Evolutionary conservation across 371 early-diverging fungal species (phyloP).

Genomic region (Amoeboaphelidium protococcarum): DNA sequence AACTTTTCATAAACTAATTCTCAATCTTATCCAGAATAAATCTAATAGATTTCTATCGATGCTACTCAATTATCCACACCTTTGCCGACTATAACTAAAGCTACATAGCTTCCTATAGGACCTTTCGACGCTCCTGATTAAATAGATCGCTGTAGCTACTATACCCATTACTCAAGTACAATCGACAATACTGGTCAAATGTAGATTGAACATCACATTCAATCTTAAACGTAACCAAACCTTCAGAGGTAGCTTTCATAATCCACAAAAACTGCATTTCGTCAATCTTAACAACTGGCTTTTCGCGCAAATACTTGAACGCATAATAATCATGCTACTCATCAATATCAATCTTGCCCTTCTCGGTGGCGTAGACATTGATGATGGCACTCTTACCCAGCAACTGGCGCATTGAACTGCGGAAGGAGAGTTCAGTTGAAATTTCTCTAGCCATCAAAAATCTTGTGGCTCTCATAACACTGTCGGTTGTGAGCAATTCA

Average conservation of each 20-base stretch:
- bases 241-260: slow-evolving; percentile 40
- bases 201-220: no score
- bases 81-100: no score
- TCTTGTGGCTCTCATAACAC: no score
- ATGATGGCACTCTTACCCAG: slow-evolving; percentile 38
- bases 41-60: no score
- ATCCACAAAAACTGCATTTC: slow-evolving; percentile 49
- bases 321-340: slow-evolving; percentile 46
- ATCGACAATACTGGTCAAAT: no score
- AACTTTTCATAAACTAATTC: no score
- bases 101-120: no score
- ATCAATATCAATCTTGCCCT: slow-evolving; percentile 45
- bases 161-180: neutral
- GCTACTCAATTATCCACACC: no score
- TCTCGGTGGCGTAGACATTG: slow-evolving; percentile 49
- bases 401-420: slow-evolving; percentile 44
- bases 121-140: no score
- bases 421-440: slow-evolving; percentile 48
- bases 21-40: no score
- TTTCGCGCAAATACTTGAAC: slow-evolving; percentile 57
- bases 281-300: slow-evolving; percentile 36
- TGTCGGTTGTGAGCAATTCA: no score
- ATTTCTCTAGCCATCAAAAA: slow-evolving; percentile 44
- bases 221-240: slow-evolving; percentile 38
- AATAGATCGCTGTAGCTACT: no score